A percentile compares a stretch with the other conserved stretches of the same genome.
Conservation (phyloP, 495 filamentous ascomycete genomes). For the Clavariopsis aquatica region DNA sequence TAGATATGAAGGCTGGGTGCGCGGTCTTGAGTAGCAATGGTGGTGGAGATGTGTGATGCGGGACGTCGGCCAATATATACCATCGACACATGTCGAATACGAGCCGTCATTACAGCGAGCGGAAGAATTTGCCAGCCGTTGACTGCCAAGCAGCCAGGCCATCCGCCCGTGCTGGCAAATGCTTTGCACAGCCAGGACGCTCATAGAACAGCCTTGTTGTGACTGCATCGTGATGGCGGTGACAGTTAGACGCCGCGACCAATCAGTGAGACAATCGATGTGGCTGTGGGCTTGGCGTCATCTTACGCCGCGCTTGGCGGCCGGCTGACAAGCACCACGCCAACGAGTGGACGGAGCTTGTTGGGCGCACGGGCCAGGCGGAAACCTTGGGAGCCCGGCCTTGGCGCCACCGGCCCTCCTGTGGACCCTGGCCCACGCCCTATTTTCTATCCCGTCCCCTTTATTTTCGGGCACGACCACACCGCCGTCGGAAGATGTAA, state of each 20-base stretch:
- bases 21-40: too few species aligned
- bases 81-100: neutral
- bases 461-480: neutral
- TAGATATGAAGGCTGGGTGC: neutral
- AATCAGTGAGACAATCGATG: neutral
- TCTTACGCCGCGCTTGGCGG: conserved; percentile 4
- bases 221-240: neutral
- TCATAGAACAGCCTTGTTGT: neutral
- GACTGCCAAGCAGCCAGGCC: neutral
- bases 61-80: too few species aligned
- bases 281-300: conserved; percentile 14
- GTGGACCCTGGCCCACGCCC: neutral
- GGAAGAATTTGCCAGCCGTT: neutral
- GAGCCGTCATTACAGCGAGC: neutral
- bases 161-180: neutral
- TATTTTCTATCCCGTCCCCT: neutral
- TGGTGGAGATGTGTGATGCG: too few species aligned
- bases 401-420: neutral
- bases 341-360: neutral
- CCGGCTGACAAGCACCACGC: neutral
- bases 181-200: neutral
- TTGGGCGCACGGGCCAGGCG: neutral
- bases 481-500: neutral
- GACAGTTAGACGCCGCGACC: neutral
- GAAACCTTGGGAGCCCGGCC: conserved; percentile 1